A percentile compares a stretch with the other conserved stretches of the same genome.
These are phyloP conservation scores for Rostrohypoxylon terebratum DNA, from an alignment of 495 filamentous ascomycete genomes.

Conservation along the genomic window DNA sequence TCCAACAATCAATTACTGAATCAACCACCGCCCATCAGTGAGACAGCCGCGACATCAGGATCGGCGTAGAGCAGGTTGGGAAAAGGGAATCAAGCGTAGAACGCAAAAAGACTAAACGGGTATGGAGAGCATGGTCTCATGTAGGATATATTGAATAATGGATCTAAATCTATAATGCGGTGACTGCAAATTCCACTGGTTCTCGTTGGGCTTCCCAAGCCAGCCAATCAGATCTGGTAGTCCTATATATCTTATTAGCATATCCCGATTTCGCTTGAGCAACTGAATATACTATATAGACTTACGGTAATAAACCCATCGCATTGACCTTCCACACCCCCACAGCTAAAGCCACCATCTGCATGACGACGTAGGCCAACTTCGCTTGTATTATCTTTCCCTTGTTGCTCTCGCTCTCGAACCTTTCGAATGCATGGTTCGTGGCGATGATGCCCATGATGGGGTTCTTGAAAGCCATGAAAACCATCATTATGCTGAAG, in stretches of 20 bases:
- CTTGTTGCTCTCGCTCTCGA: constrained; percentile 85
- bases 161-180: constrained; percentile 59
- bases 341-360: constrained; percentile 81
- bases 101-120: background rate
- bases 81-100: background rate
- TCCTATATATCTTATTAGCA: constrained; percentile 66
- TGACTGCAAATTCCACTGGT: constrained; percentile 76
- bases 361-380: constrained; percentile 85
- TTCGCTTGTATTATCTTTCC: constrained; percentile 81
- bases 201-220: constrained; percentile 89
- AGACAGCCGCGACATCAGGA: constrained; percentile 32
- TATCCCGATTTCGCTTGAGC: background rate
- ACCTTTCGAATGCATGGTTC: constrained; percentile 83
- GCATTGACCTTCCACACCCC: constrained; percentile 97
- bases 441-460: constrained; percentile 84
- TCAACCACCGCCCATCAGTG: background rate
- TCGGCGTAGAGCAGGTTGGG: constrained; percentile 12
- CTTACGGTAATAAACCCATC: constrained; percentile 95
- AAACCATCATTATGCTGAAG: constrained; percentile 99
- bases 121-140: background rate
- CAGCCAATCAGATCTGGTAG: constrained; percentile 93
- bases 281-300: constrained; percentile 45
- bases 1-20: background rate
- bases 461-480: constrained; percentile 97
- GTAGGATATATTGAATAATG: constrained; percentile 1